Base-by-base conservation (phyloP, 2,329 filamentous ascomycete species). In the Pyrenophora seminiperda region DNA sequence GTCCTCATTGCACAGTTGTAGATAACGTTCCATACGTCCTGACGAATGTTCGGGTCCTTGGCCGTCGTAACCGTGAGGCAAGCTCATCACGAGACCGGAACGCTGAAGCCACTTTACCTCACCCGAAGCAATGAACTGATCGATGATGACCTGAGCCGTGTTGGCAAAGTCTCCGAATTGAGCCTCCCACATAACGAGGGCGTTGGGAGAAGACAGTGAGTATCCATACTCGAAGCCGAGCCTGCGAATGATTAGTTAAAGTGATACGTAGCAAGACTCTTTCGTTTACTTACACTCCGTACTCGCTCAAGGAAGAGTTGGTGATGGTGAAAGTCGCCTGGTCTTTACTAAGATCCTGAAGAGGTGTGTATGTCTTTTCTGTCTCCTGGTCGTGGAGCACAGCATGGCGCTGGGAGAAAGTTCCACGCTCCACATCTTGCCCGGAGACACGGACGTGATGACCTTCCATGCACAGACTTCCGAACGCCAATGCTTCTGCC, bases 151-250 rank as follows among this genome's bases (percentile, higher is more conserved):
- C 78, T 99, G 94, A 34, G 94, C 93, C 71, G 97, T 99, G 83
- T 99, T 99, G 82, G 94, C 94, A 69, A 99, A 99, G 77, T 99
- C 94, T 81, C 94, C 94, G 70, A 99, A 99, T 77, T 99, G 94
- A 30, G 94, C 94, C 79, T 99, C 94, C 94, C 94, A 99, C 86
- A 99, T 96, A 65, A 99, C 93, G 19, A 99, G 85, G 30, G 94
- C 93, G 72, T 97, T 96, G 50, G 94, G 94, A 22, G 94, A 97
- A 20, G 92, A 96, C 54, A 99, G 80, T 3, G 94, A 99, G 81
- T 99, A 99, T 54, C 94, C 94, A 69, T 99, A 99, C 77, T 99
- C 94, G 73, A 99, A 99, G 45, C 94, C 94, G 56, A 99, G 89
- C 54, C 85, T 89, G 41, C 45, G 11, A 17, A 13, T 20, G n/a